Base-by-base conservation (phyloP, 179 eudicot species). In the Actinidia polygama region DNA sequence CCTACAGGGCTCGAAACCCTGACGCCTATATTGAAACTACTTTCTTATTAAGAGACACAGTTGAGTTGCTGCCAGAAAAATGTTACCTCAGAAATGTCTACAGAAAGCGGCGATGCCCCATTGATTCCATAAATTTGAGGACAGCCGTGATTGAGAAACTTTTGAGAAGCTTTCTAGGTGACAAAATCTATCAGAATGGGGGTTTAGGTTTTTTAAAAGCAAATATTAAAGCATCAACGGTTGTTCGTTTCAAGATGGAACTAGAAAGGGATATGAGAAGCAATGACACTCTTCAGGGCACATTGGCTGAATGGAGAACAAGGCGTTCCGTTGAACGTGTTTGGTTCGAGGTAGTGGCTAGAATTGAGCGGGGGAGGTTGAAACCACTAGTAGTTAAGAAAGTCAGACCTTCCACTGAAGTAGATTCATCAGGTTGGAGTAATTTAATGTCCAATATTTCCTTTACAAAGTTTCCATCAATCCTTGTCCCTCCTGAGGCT, bases 231-330 rank as follows among this genome's bases (percentile, higher is more conserved):
- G 91, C 90, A 14, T 85, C 87, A 61, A 80, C 83, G 0, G 51
- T 87, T 26, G 84, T 90, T 81, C 90, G 87, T 8, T 90, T 91
- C 80, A 91, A 80, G 80, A 73, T 91, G 81, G 89, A 88, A 80
- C 70, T 91, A 24, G 91, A 89, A 86, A 90, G 90, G 72, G 83
- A 80, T 59, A 81, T 88, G 5, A 79, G 64, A 72, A 85, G 59
- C 54, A 82, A 89, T 21, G 91, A 86, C 73, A 44, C 75, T 70
- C 75, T 64, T 62, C 73, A 83, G 88, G 85, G 72, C 44, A 85
- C 82, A 26, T 53, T 85, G 82, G 85, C 87, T 44, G 90, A 90
- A 49, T 91, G 94, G 94, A 86, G 93, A 84, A 91, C 94, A 67
- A 87, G 83, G 88, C 91, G 91, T 82, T 82, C 49, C 59, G 66